Evolutionary conservation across 202 grass and related monocot species (phyloP).

Genomic region (Panicum virgatum): DNA sequence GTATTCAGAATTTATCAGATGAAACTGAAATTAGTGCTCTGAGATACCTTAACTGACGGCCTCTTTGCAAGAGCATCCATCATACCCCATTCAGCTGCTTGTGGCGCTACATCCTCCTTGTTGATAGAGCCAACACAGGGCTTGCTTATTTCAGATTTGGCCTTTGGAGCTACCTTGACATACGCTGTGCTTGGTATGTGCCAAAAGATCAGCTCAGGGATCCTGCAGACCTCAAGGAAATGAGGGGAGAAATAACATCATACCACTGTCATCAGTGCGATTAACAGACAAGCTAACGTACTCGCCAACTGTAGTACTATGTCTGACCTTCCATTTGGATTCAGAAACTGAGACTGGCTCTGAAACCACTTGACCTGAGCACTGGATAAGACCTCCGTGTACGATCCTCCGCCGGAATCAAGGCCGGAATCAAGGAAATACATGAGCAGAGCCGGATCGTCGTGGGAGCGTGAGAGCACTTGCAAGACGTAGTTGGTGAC

Average conservation of each 20-base stretch:
- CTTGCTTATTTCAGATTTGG: conserved; percentile 39
- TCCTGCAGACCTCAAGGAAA: conserved; percentile 30
- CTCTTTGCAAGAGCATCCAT: conserved; percentile 68
- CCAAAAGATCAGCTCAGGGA: conserved; percentile 85
- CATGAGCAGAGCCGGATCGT: conserved; percentile 59
- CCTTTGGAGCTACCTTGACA: conserved; percentile 59
- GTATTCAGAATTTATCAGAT: no score
- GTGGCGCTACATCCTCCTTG: conserved; percentile 70
- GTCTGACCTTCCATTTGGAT: conserved; percentile 61
- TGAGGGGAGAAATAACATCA: no score
- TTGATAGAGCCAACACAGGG: conserved; percentile 83
- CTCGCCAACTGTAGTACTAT: no score
- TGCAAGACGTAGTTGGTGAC: conserved; percentile 80
- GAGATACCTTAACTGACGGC: conserved; percentile 62
- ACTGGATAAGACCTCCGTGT: conserved; percentile 67
- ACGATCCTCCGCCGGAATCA: conserved; percentile 88
- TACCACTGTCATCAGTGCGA: not conserved
- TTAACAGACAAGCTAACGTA: not conserved
- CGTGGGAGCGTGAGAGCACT: conserved; percentile 42
- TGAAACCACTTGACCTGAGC: conserved; percentile 70
- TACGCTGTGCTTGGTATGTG: conserved; percentile 86
- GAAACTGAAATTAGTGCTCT: no score
- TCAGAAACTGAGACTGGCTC: conserved; percentile 46
- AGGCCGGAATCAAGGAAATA: conserved; percentile 91
- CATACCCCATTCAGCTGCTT: conserved; percentile 76